These are phyloP conservation scores for Aspergillus wentii DNA, from an alignment of 495 filamentous ascomycete species.

Conservation along the genomic window DNA sequence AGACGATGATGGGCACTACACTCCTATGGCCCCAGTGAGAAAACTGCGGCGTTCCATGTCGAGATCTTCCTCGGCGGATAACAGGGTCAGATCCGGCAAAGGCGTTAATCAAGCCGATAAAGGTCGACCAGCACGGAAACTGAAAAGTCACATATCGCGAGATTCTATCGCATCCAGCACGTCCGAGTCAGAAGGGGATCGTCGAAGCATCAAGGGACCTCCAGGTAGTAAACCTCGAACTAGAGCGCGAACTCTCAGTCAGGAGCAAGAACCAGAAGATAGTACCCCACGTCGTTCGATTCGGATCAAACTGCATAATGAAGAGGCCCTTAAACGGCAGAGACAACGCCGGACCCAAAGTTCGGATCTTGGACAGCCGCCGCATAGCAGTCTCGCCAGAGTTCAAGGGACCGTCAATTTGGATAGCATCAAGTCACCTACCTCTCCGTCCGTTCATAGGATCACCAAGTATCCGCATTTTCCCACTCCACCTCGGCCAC, in stretches of 20 bases:
- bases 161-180: conserved; percentile 40
- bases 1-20: conserved; percentile 75
- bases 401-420: conserved; percentile 27
- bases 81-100: conserved; percentile 22
- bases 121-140: conserved; percentile 32
- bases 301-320: conserved; percentile 84
- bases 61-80: conserved; percentile 14
- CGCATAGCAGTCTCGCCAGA: conserved; percentile 29
- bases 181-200: conserved; percentile 47
- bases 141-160: conserved; percentile 29
- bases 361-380: conserved; percentile 24
- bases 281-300: conserved; percentile 72
- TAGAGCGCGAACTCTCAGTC: conserved; percentile 47
- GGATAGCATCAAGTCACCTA: conserved; percentile 75
- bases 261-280: conserved; percentile 49
- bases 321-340: conserved; percentile 55
- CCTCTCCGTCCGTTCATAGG: conserved; percentile 65
- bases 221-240: conserved; percentile 18
- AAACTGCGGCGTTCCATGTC: conserved; percentile 49
- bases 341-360: conserved; percentile 44
- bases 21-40: conserved; percentile 57
- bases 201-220: conserved; percentile 15
- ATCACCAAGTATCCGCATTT: conserved; percentile 86
- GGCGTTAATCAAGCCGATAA: conserved; percentile 19
- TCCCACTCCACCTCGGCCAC: conserved; percentile 80